Percentiles rank a stretch among this genome's conserved stretches.
Conservation (phyloP, 2,329 filamentous ascomycete species). For the Diplodia sapinea region DNA sequence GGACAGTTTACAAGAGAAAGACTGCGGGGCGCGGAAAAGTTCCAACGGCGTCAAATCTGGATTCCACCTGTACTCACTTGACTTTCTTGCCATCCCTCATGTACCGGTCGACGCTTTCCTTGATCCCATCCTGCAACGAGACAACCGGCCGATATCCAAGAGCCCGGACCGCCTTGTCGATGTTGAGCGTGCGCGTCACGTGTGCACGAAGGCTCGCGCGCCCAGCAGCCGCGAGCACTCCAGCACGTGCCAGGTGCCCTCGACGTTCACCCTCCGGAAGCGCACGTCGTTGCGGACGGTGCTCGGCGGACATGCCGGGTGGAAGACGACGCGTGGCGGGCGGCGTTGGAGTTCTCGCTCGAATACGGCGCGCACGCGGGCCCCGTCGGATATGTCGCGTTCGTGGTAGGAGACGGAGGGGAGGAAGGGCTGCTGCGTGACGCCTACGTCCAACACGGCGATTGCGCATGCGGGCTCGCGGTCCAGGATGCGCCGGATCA, state of each 20-base stretch:
- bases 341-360: no score
- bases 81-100: constrained; percentile 6
- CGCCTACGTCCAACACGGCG: no score
- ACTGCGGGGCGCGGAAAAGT: not conserved
- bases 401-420: no score
- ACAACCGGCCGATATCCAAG: constrained; percentile 30
- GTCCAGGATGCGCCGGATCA: no score
- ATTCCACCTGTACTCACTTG: not conserved
- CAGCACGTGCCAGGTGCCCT: constrained; percentile 32
- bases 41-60: not conserved
- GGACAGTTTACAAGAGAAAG: no score
- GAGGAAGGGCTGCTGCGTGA: no score
- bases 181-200: constrained; percentile 32
- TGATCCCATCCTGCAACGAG: constrained; percentile 31
- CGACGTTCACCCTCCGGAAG: constrained; percentile 32
- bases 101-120: constrained; percentile 32
- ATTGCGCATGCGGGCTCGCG: no score
- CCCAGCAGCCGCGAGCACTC: constrained; percentile 17
- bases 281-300: constrained; percentile 21
- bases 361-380: no score
- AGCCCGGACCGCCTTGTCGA: constrained; percentile 30
- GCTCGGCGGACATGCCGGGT: constrained; percentile 33
- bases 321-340: constrained; percentile 34
- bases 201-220: no score
- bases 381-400: no score